A percentile compares a stretch with the other conserved stretches of the same genome.
Conservation (phyloP, 2,329 filamentous ascomycete species). For the Pyrenochaeta sp. region DNA sequence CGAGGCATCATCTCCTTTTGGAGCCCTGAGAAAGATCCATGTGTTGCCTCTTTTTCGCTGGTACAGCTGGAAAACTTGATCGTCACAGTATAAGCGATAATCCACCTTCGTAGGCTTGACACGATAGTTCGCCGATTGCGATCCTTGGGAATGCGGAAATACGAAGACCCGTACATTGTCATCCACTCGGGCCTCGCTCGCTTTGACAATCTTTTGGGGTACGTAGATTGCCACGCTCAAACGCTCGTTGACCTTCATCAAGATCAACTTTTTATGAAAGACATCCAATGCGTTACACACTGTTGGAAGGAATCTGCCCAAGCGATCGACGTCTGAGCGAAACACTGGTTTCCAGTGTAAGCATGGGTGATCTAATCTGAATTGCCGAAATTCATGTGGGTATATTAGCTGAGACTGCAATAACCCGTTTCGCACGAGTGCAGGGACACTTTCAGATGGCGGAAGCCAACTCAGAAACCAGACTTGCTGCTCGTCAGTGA, state of each 20-base stretch:
- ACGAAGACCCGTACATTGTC: constrained; percentile 48
- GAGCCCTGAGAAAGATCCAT: constrained; percentile 46
- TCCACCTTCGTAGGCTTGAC: constrained; percentile 48
- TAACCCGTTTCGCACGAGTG: constrained; percentile 49
- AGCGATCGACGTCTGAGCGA: constrained; percentile 39
- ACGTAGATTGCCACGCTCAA: constrained; percentile 52
- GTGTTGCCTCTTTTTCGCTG: constrained; percentile 46
- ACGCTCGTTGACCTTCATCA: constrained; percentile 48
- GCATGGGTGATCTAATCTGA: constrained; percentile 43
- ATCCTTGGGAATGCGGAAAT: constrained; percentile 50
- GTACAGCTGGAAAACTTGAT: constrained; percentile 49
- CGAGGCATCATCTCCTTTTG: constrained; percentile 40
- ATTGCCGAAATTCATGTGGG: constrained; percentile 39
- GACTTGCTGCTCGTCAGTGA: constrained; percentile 44
- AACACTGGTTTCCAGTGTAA: constrained; percentile 52
- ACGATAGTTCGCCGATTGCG: constrained; percentile 38
- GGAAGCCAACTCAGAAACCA: constrained; percentile 49
- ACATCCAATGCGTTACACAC: constrained; percentile 38
- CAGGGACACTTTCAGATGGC: constrained; percentile 25
- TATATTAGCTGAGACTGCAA: constrained; percentile 45
- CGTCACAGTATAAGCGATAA: constrained; percentile 50
- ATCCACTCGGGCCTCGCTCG: constrained; percentile 47
- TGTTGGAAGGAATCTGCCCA: constrained; percentile 47
- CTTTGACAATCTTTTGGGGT: constrained; percentile 42
- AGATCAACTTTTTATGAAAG: constrained; percentile 52